Base-by-base conservation (phyloP, 441 rosid species). In the Gossypium schwendimanii region DNA sequence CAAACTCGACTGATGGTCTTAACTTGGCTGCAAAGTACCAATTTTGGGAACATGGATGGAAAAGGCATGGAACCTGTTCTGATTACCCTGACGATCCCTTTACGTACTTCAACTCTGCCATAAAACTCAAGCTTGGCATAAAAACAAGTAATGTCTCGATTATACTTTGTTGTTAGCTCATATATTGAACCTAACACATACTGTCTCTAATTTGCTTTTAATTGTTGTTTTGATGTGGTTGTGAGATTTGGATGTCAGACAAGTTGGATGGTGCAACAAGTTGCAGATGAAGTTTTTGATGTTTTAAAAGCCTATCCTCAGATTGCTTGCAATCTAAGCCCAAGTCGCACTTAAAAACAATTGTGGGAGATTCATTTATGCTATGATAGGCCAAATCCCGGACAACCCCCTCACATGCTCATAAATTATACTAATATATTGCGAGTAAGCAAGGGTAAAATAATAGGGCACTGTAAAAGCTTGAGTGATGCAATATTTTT, bases 101-200 rank as follows among this genome's bases (percentile, higher is more conserved):
- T 9, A 41, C 2, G 9, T 41, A 41, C 47, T 41, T 9, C 47
- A 41, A 41, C 3, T 41, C 47, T 41, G 12, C 47, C 47, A 1
- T 41, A 9, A 0, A 9, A 0, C 47, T 41, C 1, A 0, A 0
- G 14, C 3, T 0, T 33, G 39, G 1, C 39, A 0, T 33, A 33
- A 33, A 0, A 0, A 33, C 7, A 33, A 33, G 39, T 33, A 33
- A 33, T 6, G 6, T 33, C 1, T 33, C 8, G 1, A 33, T 6
- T 33, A 6, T 33, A 33, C 39, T 33, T 33, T 5, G 8, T 33
- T 33, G 39, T 33, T 33, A 33, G 39, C 39, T 33, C 8, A 33
- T 33, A 33, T 33, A 33, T 33, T 33, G 8, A 33, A 0, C 5
- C 5, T 44, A 9, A 9, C 1, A 44, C n/a, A 3, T 44, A 1